These are phyloP conservation scores for Corylus avellana DNA, from an alignment of 306 rosid species.

Conservation along the genomic window DNA sequence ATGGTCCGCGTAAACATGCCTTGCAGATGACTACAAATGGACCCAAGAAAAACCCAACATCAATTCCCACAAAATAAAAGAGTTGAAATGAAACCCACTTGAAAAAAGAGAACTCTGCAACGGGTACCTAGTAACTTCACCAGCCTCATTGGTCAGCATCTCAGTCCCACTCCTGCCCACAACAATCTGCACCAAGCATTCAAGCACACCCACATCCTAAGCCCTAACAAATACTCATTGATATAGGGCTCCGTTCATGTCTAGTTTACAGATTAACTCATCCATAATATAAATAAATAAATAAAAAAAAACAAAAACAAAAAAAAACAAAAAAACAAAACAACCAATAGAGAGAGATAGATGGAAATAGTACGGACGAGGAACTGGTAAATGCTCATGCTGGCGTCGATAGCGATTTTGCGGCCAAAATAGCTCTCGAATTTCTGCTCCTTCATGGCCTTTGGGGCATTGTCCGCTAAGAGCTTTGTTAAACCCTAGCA, in stretches of 20 bases:
- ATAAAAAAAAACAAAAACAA: not conserved
- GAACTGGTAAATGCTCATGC: conserved; percentile 99
- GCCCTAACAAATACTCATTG: not conserved
- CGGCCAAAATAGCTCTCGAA: conserved; percentile 95
- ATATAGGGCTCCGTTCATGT: not conserved
- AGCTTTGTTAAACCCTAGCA: conserved; percentile 98
- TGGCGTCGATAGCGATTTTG: conserved; percentile 89
- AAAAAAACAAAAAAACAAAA: not conserved
- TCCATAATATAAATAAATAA: not conserved
- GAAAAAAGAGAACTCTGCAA: not conserved
- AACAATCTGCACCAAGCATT: conserved; percentile 68
- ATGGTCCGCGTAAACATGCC: conserved; percentile 94
- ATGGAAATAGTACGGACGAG: conserved; percentile 50
- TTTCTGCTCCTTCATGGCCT: conserved; percentile 87
- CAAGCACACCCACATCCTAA: conserved; percentile 17
- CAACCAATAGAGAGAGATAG: not conserved
- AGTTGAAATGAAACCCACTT: not conserved
- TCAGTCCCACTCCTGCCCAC: conserved; percentile 96
- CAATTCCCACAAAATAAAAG: conserved; percentile 17
- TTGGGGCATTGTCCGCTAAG: conserved; percentile 93
- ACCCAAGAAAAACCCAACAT: conserved; percentile 25
- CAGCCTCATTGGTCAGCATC: conserved; percentile 95
- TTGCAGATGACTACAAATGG: conserved; percentile 77
- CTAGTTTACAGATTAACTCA: not conserved
- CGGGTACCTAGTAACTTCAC: conserved; percentile 90